These are phyloP conservation scores for Amborella trichopoda DNA, from an alignment of 164 flowering plant species.

Conservation along the genomic window DNA sequence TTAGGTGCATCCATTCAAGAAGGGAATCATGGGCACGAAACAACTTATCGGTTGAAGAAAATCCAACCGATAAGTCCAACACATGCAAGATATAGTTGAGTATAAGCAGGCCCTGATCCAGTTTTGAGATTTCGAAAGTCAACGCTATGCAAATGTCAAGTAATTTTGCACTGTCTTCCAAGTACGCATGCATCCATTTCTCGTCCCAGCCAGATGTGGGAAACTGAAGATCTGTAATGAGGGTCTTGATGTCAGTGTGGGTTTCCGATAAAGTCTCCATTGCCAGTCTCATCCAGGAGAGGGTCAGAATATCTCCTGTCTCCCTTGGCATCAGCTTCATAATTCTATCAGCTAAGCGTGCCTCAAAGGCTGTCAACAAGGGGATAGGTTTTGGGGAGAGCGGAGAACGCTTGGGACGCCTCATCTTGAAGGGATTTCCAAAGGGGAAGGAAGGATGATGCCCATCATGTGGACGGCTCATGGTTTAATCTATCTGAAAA, in stretches of 20 bases:
- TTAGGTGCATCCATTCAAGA: conserved; percentile 57
- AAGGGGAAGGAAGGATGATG: conserved; percentile 54
- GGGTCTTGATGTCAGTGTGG: conserved; percentile 50
- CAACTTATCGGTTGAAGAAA: conserved; percentile 25
- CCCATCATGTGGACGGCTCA: conserved; percentile 82
- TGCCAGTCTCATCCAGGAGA: conserved; percentile 81
- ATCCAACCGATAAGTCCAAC: conserved; percentile 16
- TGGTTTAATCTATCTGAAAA: too few species aligned
- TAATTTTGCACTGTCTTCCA: conserved; percentile 72
- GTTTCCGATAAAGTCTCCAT: conserved; percentile 56
- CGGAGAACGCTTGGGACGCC: conserved; percentile 53
- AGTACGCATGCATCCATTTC: conserved; percentile 80
- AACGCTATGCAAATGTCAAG: conserved; percentile 78
- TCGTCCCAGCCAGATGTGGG: conserved; percentile 88
- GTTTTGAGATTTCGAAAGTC: conserved; percentile 60
- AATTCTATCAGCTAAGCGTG: conserved; percentile 40
- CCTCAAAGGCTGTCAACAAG: conserved; percentile 52
- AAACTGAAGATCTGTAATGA: conserved; percentile 69
- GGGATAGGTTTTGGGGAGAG: conserved; percentile 32
- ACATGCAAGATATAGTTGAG: conserved; percentile 52
- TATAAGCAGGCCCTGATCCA: conserved; percentile 62
- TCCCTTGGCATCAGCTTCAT: conserved; percentile 36
- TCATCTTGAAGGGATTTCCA: conserved; percentile 70
- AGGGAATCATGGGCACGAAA: conserved; percentile 37
- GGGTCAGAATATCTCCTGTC: conserved; percentile 38